Base-by-base conservation (phyloP, 768 basidiomycete genomes). In the Lactarius psammicola region DNA sequence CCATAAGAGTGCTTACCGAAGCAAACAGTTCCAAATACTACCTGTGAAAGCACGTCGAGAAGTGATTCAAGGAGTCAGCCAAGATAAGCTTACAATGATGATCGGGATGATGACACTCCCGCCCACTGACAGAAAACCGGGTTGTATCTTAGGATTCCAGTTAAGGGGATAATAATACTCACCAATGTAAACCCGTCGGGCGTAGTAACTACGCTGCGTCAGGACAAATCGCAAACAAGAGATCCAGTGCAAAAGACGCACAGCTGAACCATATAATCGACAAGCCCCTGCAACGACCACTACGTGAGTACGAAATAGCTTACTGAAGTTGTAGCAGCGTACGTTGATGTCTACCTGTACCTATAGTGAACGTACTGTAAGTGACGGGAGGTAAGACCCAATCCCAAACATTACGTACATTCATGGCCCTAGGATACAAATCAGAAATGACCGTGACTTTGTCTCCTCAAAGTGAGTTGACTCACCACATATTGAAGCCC, bases 401-500 rank as follows among this genome's bases (percentile, higher is more conserved):
- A 42, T 46, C 9, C n/a, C n/a, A 40, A 53, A 23, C n/a, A 26
- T 34, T 4, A 70, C 74, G 46, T 63, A 75, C 64, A 51, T 68
- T 69, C 66, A 72, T 64, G 20, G 65, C 69, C 65, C 72, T 65
- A 56, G 28, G 28, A 0, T 44, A 34, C 18, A 13, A 62, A 34
- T 42, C 44, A 55, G 59, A 60, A 23, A 54, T 20, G 33, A 56
- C 38, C n/a, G 28, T 2, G 4, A 9, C 55, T 3, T 26, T 17
- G 31, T n/a, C 11, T 10, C 44, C n/a, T 23, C 44, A 23, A n/a
- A 49, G n/a, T n/a, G n/a, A 23, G 31, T 23, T 17, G 17, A 70
- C 77, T 62, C 56, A 83, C 83, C 82, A 83, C 57, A 75, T 78
- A 28, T 79, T 76, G 23, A 73, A 74, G 31, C 63, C 54, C 38